Base-by-base conservation (phyloP, 768 basidiomycete genomes). In the Collybia mongolica region DNA sequence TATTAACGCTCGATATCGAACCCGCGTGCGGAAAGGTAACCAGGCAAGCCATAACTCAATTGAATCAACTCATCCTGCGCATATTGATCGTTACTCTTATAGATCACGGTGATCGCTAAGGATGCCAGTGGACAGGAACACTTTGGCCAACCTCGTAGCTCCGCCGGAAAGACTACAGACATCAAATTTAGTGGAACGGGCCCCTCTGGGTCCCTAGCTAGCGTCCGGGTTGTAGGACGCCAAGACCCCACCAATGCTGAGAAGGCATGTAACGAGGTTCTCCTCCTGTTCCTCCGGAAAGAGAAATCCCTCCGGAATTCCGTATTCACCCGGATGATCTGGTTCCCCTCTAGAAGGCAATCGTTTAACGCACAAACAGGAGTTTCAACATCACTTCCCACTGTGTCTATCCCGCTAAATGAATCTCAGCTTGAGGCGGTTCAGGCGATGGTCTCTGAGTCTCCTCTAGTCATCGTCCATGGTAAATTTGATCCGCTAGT, bases 1-100 rank as follows among this genome's bases (percentile, higher is more conserved):
- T 2, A 53, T 55, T 9, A 77, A 77, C 54, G 53, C 69, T 3
- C 66, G 74, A 2, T 80, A 67, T 60, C 77, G 73, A 44, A 75
- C 65, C 2, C 60, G 73, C 28, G 63, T 77, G 3, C 65, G 74
- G 17, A 41, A 51, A 39, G 68, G 70, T 45, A 46, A 58, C 24
- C 68, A 74, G 65, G 78, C 75, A 55, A 12, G 60, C 53, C 6
- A 12, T 6, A 20, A 17, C 38, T 7, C 4, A 15, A 6, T 7
- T 26, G 24, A 26, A 26, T n/a, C n/a, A 26, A 26, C 3, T 4
- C 24, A 26, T 26, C 7, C 7, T 26, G n/a, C 7, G 24, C 24
- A 26, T 4, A 26, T 26, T 26, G 24, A 26, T 26, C 24, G 7
- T 26, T 26, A 7, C 24, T 26, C 20, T 20, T 36, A 41, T 50